Base-by-base conservation (phyloP, 306 rosid genomes). In the Sphenostylis stenocarpa region DNA sequence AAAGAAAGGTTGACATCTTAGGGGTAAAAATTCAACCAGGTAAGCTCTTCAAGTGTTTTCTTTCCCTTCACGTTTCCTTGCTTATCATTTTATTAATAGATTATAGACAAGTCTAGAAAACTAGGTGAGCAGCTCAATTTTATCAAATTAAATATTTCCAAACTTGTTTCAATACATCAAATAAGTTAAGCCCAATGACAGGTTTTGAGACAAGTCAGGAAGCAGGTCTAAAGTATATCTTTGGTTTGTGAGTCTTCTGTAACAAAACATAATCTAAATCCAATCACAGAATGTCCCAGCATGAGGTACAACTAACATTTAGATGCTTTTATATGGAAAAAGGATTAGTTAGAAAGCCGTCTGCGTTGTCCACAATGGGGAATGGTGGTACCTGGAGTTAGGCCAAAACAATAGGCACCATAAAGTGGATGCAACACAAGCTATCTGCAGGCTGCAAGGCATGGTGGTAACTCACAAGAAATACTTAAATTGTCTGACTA, bases 371-470 rank as follows among this genome's bases (percentile, higher is more conserved):
- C 75, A 68, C 58, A 71, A 57, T 60, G 77, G 23, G 61, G 80
- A 82, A 73, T 51, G 67, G 70, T 44, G 71, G 66, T 49, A 82
- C 79, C 84, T 51, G 84, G 65, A 55, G 41, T 75, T 71, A 67
- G 72, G 79, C 70, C 79, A 83, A 72, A 83, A 77, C 72, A 74
- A 52, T 36, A 64, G 83, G 74, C 81, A 81, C 80, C 80, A 73
- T 75, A 84, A 43, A 80, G 76, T 33, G 80, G 73, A 75, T 52
- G 72, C 80, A 79, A 82, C 82, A 82, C 73, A 80, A 48, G 48
- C 79, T 79, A 58, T 80, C 79, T 48, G 78, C 84, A 75, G 81
- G 82, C 75, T 34, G 71, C 60, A 75, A 78, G 66, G 83, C 80
- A 62, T 62, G 70, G 65, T 14, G 77, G 65, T 71, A 65, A 65